Evolutionary conservation across 108 stramenopile genomes (phyloP), one percentile per base, ranked within the genome.

Genomic region (Chaetoceros tenuissimus): DNA sequence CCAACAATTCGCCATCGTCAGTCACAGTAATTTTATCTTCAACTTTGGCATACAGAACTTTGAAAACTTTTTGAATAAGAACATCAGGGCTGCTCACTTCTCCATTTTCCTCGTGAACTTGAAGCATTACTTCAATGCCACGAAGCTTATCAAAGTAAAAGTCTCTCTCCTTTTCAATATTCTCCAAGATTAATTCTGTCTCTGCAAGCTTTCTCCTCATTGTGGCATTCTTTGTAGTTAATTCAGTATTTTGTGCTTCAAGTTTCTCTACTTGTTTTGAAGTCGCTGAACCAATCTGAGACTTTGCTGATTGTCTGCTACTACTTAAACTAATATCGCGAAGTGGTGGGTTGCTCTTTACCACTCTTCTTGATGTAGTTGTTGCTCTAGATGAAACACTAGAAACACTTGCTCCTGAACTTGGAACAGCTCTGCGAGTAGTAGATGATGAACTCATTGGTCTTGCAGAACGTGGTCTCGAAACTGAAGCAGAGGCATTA

Each of bases 71-170:
- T 8, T 78, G 82, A 0, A 82, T 77, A n/a, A 91, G 64, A 16
- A 45, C 62, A 46, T 72, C 79, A 27, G 61, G 66, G 2, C 46
- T 68, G 0, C 31, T 53, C 26, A 55, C 69, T 25, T 76, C 82
- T n/a, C 68, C 55, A 49, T 72, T 69, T 46, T 93, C 92, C 53
- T 89, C 79, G 50, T 80, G 77, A 22, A 85, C 79, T 67, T 96
- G 95, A 58, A 98, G 62, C 80, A 95, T 78, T 24, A 92, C 68
- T 68, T 98, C 97, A 43, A 98, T 75, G 25, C 85, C 92, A 28
- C 96, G 67, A 24, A 99, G 74, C 67, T 99, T 99, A 23, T 92
- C 81, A 64, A 97, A 98, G 70, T 99, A 99, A 62, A 98, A 98
- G 60, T 99, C 94, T 40, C 81, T 52, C 68, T 82, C 81, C 48